phyloP scores from a whole-genome alignment of 2,329 filamentous ascomycete genomes.

The Fusarium aywerte region DNA sequence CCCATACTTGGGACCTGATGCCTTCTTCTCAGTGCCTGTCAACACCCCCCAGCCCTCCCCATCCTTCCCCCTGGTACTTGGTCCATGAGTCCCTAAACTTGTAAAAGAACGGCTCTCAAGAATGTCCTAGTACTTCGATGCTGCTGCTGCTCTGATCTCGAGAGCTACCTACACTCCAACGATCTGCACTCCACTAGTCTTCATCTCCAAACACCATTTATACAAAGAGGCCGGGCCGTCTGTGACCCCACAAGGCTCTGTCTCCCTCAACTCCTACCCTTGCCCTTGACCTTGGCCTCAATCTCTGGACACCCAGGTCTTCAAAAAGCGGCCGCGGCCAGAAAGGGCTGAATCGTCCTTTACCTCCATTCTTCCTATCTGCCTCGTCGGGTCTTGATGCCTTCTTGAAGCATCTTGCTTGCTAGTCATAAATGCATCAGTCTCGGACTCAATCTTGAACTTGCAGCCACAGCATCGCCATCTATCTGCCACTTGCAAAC shows the following conservation, averaged over 20 bases:
- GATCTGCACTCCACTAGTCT: constrained; percentile 45
- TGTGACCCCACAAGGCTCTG: constrained; percentile 46
- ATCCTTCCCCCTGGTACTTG: constrained; percentile 30
- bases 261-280: constrained; percentile 35
- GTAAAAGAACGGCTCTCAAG: constrained; percentile 37
- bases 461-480: constrained; percentile 33
- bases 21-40: constrained; percentile 12
- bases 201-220: constrained; percentile 45
- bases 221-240: constrained; percentile 45
- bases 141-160: background rate
- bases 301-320: constrained; percentile 36
- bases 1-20: constrained; percentile 36
- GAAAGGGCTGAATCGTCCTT: constrained; percentile 46
- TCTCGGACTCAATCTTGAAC: constrained; percentile 36
- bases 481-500: constrained; percentile 25
- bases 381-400: constrained; percentile 38
- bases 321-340: constrained; percentile 47
- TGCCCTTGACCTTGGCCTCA: constrained; percentile 31
- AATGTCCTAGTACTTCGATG: constrained; percentile 38
- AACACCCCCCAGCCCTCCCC: constrained; percentile 28
- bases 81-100: constrained; percentile 35
- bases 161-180: constrained; percentile 36
- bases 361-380: constrained; percentile 36
- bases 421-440: constrained; percentile 46
- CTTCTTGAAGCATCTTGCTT: constrained; percentile 24